Conservation (phyloP, 768 basidiomycete genomes). For the Lactifluus rugatus region DNA sequence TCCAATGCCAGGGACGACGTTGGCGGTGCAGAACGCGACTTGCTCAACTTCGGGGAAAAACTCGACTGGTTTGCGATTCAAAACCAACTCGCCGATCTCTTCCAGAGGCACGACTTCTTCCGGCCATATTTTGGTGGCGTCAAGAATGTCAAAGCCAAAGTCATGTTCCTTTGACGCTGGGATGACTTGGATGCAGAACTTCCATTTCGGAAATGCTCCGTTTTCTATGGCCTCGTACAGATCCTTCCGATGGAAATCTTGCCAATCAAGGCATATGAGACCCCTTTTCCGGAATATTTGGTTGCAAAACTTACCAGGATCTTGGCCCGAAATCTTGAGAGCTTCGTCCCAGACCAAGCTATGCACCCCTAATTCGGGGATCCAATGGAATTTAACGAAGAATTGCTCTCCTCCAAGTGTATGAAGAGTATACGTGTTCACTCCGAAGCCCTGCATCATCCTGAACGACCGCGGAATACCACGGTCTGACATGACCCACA, state of each 20-base stretch:
- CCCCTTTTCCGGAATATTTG: neutral
- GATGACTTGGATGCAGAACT: constrained; percentile 65
- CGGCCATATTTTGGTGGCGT: constrained; percentile 81
- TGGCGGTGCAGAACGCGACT: constrained; percentile 74
- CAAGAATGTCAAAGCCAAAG: constrained; percentile 82
- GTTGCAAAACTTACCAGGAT: constrained; percentile 54
- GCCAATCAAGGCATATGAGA: neutral
- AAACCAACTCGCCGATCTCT: constrained; percentile 64
- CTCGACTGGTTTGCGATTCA: constrained; percentile 56
- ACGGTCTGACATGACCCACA: constrained; percentile 84
- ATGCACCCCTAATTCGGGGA: constrained; percentile 73
- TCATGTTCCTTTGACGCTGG: constrained; percentile 63
- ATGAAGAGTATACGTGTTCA: constrained; percentile 74
- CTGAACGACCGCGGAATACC: constrained; percentile 76
- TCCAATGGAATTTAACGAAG: constrained; percentile 88
- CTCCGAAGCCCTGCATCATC: constrained; percentile 86
- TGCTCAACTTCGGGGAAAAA: constrained; percentile 86
- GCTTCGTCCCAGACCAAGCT: constrained; percentile 86
- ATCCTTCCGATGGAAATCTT: constrained; percentile 70
- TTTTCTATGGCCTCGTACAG: constrained; percentile 71
- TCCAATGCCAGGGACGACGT: constrained; percentile 43
- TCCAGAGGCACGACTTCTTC: constrained; percentile 71
- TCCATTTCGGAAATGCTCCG: constrained; percentile 68
- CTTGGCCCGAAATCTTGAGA: constrained; percentile 71
- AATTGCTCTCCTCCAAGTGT: constrained; percentile 55